Evolutionary conservation across 805 yeast genomes (phyloP), one percentile per base, ranked within the genome.

Genomic region (Cyberlindnera bimundalis): DNA sequence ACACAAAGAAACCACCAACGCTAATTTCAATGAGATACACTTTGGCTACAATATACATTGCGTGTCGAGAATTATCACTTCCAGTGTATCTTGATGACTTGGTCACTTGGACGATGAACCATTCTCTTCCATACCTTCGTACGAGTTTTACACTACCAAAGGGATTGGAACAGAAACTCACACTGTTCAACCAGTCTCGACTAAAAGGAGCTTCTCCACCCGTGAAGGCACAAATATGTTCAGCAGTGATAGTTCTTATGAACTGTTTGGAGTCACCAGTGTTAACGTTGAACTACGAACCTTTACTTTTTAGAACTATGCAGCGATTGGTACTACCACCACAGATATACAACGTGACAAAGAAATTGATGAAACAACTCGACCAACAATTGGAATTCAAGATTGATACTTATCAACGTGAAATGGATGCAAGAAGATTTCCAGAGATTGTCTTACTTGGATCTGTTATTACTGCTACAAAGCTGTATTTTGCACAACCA

Each of bases 31-130:
- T 29, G 11, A 13, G 23, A n/a, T 29, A 29, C 24, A 34, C 40
- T 9, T 27, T 71, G 5, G 52, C 70, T 6, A 51, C 80, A 1
- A 59, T 78, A 15, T 81, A 80, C 54, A 42, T 79, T 35, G 74
- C 80, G 2, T 54, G 74, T n/a, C 46, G 73, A 8, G 68, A 70
- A 41, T 49, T 78, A 46, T 65, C 69, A 21, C 44, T 68, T 16
- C 84, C 87, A 0, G 42, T 81, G 2, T 77, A 73, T 51, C 47
- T 72, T 5, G 58, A 61, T 40, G 84, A 80, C 53, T 56, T 78
- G 14, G 51, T 77, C 18, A 50, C 55, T 4, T 62, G 73, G 59
- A 58, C 74, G 4, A 52, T 66, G 21, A 50, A 62, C 2, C 73
- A 73, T 35, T 61, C 64, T 24, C 58, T 83, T 1, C 84, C 86